These are phyloP conservation scores for Linum lewisii DNA, from an alignment of 345 rosid genomes.

Conservation along the genomic window DNA sequence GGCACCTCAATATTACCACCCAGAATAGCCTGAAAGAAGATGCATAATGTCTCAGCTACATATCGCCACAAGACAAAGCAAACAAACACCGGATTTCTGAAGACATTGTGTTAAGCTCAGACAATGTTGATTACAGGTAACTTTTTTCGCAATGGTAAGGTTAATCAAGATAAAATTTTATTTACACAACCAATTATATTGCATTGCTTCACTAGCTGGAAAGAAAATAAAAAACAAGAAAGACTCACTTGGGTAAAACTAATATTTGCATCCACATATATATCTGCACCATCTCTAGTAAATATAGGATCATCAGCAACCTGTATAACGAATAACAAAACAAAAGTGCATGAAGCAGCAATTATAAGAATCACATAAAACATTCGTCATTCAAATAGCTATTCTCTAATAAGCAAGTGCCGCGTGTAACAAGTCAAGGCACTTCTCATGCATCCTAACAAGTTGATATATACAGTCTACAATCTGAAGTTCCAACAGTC, in stretches of 20 bases:
- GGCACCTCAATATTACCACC: slow-evolving; percentile 85
- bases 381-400: background rate
- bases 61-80: background rate
- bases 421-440: background rate
- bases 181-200: slow-evolving; percentile 6
- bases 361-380: background rate
- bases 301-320: slow-evolving; percentile 71
- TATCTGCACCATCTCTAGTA: slow-evolving; percentile 82
- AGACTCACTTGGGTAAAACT: slow-evolving; percentile 81
- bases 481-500: background rate
- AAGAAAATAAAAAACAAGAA: background rate
- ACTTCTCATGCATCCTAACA: background rate
- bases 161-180: slow-evolving; percentile 5
- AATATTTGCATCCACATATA: slow-evolving; percentile 70
- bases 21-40: slow-evolving; percentile 65
- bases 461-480: background rate
- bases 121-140: background rate
- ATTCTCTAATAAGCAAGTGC: background rate
- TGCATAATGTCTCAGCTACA: slow-evolving; percentile 7
- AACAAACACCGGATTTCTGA: background rate
- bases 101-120: background rate
- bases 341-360: slow-evolving; percentile 5
- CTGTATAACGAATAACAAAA: slow-evolving; percentile 27
- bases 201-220: background rate
- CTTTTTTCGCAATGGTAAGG: slow-evolving; percentile 3